Evolutionary conservation across 495 filamentous ascomycete species (phyloP), one percentile per base, ranked within the genome.

Genomic region (Lophiotrema nucula): DNA sequence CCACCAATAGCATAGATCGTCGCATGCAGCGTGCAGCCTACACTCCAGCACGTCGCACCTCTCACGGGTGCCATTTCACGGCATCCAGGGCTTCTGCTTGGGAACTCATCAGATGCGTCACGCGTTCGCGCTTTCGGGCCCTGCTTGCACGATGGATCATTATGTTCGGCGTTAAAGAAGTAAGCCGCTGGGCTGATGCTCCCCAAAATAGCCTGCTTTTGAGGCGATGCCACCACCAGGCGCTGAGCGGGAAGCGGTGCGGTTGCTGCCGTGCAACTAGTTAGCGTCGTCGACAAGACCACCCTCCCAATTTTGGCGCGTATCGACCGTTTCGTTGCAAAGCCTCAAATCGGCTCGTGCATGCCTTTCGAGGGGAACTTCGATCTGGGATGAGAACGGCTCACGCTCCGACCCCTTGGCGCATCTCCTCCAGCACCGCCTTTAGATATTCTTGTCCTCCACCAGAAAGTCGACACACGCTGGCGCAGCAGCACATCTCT

Each of bases 401-500:
- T 8, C 8, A 35, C 31, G n/a, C 31, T 35, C 8, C 31, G 15
- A 8, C 31, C 31, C 27, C 41, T 16, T 24, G n/a, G 18, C 28
- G 22, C 49, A 8, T 27, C 25, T 24, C 47, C n/a, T n/a, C 12
- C 42, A 31, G 37, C 61, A 64, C 61, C 59, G 61, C 61, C 61
- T 49, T 41, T 24, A 44, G 49, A 46, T 59, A 59, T 59, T 64
- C 57, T 21, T 47, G 53, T 35, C 38, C 54, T 46, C 49, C 26
- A 28, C 49, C 47, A 42, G 24, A 52, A 25, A 19, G 12, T 10
- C 23, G 21, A 21, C 47, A 28, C 49, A 38, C 27, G 47, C 27
- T 28, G 58, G 58, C 62, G 57, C 62, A 62, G 63, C 58, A 58
- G 42, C 49, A 27, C 42, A 43, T 51, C 62, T 57, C 55, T 53